These are phyloP conservation scores for Juncus effusus DNA, from an alignment of 176 grass and related monocot species.

Conservation along the genomic window DNA sequence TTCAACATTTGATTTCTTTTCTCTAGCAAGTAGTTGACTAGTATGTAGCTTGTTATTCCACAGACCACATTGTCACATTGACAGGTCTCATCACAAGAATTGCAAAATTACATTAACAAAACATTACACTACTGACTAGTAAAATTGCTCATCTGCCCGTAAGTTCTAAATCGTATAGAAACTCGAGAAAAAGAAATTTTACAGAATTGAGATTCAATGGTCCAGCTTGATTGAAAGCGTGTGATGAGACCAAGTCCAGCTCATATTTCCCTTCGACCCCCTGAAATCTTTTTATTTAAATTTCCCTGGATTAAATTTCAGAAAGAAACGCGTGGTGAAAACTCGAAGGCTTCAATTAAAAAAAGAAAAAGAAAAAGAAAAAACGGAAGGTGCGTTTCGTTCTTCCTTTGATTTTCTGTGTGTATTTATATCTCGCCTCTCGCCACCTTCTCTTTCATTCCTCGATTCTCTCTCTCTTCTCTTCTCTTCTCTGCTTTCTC, in stretches of 20 bases:
- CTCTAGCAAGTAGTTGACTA: constrained; percentile 13
- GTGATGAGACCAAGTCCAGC: constrained; percentile 20
- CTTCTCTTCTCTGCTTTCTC: background rate
- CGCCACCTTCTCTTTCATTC: constrained; percentile 32
- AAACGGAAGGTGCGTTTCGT: constrained; percentile 6
- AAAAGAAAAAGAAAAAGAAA: background rate
- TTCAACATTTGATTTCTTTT: background rate
- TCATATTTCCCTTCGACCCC: background rate
- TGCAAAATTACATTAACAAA: background rate
- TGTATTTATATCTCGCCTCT: constrained; percentile 26
- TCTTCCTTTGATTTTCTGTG: constrained; percentile 15
- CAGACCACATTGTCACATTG: background rate
- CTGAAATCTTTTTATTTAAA: constrained; percentile 13
- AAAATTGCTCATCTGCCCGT: too few species aligned
- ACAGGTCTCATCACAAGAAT: background rate
- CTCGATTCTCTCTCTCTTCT: background rate
- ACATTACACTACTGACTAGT: too few species aligned
- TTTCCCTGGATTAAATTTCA: too few species aligned
- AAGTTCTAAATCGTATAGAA: too few species aligned
- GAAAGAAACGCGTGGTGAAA: too few species aligned
- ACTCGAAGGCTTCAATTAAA: background rate
- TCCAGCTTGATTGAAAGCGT: constrained; percentile 15
- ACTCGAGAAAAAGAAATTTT: too few species aligned
- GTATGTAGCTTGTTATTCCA: background rate
- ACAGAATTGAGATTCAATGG: too few species aligned